Conservation (phyloP, 768 basidiomycete genomes). For the Hemileccinum impolitum region DNA sequence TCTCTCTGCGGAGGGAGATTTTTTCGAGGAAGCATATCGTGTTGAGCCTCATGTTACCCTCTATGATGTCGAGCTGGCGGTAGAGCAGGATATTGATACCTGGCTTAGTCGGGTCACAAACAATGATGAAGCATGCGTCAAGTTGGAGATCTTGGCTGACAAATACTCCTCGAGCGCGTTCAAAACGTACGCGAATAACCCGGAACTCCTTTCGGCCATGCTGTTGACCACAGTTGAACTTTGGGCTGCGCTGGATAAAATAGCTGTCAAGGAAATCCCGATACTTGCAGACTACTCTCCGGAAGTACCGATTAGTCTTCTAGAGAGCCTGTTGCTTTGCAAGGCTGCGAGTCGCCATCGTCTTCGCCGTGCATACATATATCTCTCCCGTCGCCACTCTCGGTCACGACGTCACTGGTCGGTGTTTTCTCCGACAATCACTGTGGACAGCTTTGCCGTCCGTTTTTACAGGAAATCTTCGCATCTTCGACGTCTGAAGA, state of each 20-base stretch:
- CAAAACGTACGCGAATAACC: constrained; percentile 29
- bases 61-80: constrained; percentile 36
- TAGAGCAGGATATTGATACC: constrained; percentile 28
- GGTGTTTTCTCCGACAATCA: constrained; percentile 29
- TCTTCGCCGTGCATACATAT: constrained; percentile 22
- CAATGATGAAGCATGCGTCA: constrained; percentile 21
- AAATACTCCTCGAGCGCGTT: constrained; percentile 27
- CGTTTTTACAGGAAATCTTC: constrained; percentile 30
- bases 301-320: constrained; percentile 36
- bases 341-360: constrained; percentile 27
- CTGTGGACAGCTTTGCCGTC: constrained; percentile 27
- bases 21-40: constrained; percentile 15
- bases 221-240: constrained; percentile 44
- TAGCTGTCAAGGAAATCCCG: constrained; percentile 34
- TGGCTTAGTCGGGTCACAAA: constrained; percentile 30
- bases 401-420: constrained; percentile 19
- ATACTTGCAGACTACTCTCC: constrained; percentile 44
- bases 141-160: constrained; percentile 26
- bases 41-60: constrained; percentile 21
- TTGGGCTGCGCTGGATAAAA: constrained; percentile 46
- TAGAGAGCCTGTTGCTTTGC: constrained; percentile 42
- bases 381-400: constrained; percentile 32
- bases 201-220: constrained; percentile 38
- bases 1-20: constrained; percentile 9
- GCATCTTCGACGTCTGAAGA: constrained; percentile 19